Evolutionary conservation across 306 rosid genomes (phyloP), one percentile per base, ranked within the genome.

Genomic region (Aeschynomene evenia): DNA sequence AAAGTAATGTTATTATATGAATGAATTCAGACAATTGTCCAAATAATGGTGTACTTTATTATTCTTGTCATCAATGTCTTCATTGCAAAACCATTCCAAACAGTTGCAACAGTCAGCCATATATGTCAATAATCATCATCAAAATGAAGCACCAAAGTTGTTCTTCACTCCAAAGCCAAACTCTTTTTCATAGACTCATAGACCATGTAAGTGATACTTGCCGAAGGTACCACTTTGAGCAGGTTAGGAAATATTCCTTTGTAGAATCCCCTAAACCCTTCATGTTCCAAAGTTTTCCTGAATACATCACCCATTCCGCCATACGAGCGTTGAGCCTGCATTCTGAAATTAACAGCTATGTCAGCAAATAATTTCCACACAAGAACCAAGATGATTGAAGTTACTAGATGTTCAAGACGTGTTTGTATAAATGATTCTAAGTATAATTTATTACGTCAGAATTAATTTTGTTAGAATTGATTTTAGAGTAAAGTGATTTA

Each of bases 201-300:
- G 69, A 90, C 97, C 89, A 94, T 37, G 62, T 94, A 94, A 28
- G 97, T 90, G 80, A 94, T 88, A 70, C 97, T 94, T 74, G 98
- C 98, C 0, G 97, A 86, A 1, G 97, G 97, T 34, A 94, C 97
- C 49, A 94, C 97, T 85, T 94, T 94, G 67, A 94, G 97, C 61
- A 94, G 73, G 81, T 87, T 90, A 14, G 98, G 98, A 77, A 94
- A 82, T 65, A 94, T 66, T 75, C 98, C 98, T 80, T 94, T 94
- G 87, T 88, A 94, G 85, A 94, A 90, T 53, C 98, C 98, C 77
- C 87, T 52, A 16, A 61, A 63, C 33, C 98, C 97, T 80, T 94
- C 97, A 40, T 34, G 76, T 75, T 84, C 21, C 66, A 88, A 36
- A 55, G 98, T 94, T 91, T 82, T 89, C 90, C 86, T 73, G 84